Conservation (phyloP, 2,329 filamentous ascomycete genomes). For the Aureobasidium sp. region DNA sequence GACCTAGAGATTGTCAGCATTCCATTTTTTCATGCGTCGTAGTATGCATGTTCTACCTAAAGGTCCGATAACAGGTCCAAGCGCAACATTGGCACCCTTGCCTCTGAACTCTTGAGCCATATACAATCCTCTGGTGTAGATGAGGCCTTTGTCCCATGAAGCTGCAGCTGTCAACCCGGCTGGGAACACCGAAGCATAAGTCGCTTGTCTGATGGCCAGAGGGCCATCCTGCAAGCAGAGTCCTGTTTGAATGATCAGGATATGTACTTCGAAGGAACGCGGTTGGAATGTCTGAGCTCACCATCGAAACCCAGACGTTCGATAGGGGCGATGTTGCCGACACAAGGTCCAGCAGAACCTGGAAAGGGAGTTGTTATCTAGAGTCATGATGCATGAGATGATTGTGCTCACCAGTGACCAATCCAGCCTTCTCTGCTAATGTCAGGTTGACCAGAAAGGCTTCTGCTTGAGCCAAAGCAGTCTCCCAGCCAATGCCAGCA, state of each 20-base stretch:
- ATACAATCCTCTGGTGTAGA: conserved; percentile 25
- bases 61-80: conserved; percentile 41
- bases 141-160: conserved; percentile 30
- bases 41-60: no score
- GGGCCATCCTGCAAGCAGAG: conserved; percentile 36
- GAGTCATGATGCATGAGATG: not conserved
- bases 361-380: not conserved
- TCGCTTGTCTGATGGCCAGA: conserved; percentile 31
- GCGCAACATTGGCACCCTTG: conserved; percentile 46
- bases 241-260: not conserved
- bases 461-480: conserved; percentile 18
- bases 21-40: not conserved
- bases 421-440: conserved; percentile 19
- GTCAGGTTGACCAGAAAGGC: conserved; percentile 19
- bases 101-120: conserved; percentile 25
- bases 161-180: conserved; percentile 34
- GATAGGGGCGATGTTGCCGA: conserved; percentile 53
- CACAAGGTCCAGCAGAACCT: conserved; percentile 24
- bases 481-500: conserved; percentile 19
- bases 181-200: conserved; percentile 31
- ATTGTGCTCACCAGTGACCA: conserved; percentile 18
- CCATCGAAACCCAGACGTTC: conserved; percentile 24
- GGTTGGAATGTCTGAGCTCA: not conserved
- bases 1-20: not conserved
- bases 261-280: not conserved